Base-by-base conservation (phyloP, 2,329 filamentous ascomycete species). In the Akanthomyces muscarius region DNA sequence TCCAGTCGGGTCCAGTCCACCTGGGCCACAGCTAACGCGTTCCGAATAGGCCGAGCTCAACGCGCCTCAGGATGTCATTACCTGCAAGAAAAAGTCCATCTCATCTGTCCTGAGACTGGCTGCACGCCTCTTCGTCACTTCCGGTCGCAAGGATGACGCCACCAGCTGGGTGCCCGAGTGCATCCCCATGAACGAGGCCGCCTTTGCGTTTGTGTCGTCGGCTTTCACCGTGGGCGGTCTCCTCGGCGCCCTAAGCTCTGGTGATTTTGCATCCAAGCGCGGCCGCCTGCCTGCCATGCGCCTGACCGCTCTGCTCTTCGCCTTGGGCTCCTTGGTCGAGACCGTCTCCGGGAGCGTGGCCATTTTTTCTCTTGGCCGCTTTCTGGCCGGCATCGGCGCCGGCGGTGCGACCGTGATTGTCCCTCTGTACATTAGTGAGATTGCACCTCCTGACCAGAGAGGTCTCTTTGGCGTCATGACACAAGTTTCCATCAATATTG, bases 371-470 rank as follows among this genome's bases (percentile, higher is more conserved):
- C 66, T 90, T 18, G 95, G 94, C 5, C 85, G 95, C 25, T 79
- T 97, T 25, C 72, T 98, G 16, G 89, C 90, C 10, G 95, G 95
- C 13, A 73, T 96, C 1, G 93, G 91, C 7, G 92, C 92, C 6
- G 95, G 95, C 25, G 91, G 92, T 2, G 86, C 92, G 1, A 94
- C 95, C 3, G 95, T 99, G 23, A 91, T 97, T 42, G 92, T 96
- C 3, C 95, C 95, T 0, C 85, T 99, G 23, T 99, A 96, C 79
- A 92, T 99, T 68, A 93, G 92, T 52, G 95, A 99, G 75, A 85
- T 97, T 30, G 89, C 93, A 0, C 95, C 94, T 4, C 86, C 86
- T 0, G 78, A 81, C 18, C 84, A 89, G 67, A 86, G 88, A 61
- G 93, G 92, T 5, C 86, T 96, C 66, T 98, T 97, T 71, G 86